phyloP scores from a whole-genome alignment of 345 rosid genomes.

The Hibiscus trionum region DNA sequence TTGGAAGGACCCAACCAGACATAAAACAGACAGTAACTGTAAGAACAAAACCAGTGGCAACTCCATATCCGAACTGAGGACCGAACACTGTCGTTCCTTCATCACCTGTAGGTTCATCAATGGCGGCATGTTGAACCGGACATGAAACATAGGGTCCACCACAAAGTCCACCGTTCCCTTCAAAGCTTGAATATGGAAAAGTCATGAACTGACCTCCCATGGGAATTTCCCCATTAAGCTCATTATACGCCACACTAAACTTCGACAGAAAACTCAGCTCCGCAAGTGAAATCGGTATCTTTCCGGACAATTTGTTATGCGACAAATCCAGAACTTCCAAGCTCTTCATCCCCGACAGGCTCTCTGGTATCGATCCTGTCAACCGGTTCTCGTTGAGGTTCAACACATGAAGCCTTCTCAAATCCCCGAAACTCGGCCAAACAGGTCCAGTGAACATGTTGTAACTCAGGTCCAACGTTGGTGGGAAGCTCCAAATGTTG shows the following conservation, averaged over 20 bases:
- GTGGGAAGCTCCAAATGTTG: slow-evolving; percentile 14
- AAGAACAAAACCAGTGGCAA: slow-evolving; percentile 4
- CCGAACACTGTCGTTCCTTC: background rate
- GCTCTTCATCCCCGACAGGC: slow-evolving; percentile 10
- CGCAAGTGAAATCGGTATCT: slow-evolving; percentile 13
- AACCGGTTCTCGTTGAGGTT: slow-evolving; percentile 1
- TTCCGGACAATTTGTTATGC: slow-evolving; percentile 6
- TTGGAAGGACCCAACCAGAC: slow-evolving; percentile 7
- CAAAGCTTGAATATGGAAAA: slow-evolving; percentile 69
- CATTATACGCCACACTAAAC: slow-evolving; percentile 46
- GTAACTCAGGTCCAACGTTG: slow-evolving; percentile 22
- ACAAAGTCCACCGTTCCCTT: slow-evolving; percentile 54
- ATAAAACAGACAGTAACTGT: background rate
- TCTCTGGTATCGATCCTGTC: slow-evolving; percentile 6
- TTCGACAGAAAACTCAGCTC: slow-evolving; percentile 12
- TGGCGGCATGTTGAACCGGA: background rate
- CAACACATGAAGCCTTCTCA: slow-evolving; percentile 12
- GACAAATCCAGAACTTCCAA: slow-evolving; percentile 16
- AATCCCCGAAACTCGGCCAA: slow-evolving; percentile 11
- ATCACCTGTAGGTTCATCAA: background rate
- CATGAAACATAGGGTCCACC: slow-evolving; percentile 24
- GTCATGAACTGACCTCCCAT: slow-evolving; percentile 56
- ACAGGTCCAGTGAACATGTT: slow-evolving; percentile 18
- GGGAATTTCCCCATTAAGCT: slow-evolving; percentile 49
- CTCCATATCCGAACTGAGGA: background rate